A percentile compares a stretch with the other conserved stretches of the same genome.
Evolutionary conservation across 441 rosid species (phyloP).

Genomic region (Gossypium davidsonii): DNA sequence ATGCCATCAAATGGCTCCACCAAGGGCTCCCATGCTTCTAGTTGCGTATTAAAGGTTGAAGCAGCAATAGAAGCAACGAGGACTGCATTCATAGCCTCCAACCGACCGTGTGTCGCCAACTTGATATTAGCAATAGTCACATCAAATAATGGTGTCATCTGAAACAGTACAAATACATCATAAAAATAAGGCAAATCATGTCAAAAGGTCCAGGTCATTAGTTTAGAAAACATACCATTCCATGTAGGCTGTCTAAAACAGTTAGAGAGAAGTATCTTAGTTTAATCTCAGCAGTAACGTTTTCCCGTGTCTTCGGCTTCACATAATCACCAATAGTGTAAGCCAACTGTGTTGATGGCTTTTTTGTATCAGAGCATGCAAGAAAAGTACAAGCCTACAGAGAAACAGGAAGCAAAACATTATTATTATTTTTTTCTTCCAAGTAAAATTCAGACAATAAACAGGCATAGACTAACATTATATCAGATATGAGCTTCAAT

Average conservation of each 20-base stretch:
- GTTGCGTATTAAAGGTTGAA: constrained; percentile 84
- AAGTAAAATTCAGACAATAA: constrained; percentile 10
- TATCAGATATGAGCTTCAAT: background rate
- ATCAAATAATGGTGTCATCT: constrained; percentile 96
- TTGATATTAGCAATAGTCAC: constrained; percentile 85
- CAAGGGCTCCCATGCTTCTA: constrained; percentile 99
- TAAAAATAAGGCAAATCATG: constrained; percentile 13
- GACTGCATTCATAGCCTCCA: constrained; percentile 97
- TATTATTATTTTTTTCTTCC: constrained; percentile 7
- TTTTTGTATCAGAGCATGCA: constrained; percentile 83
- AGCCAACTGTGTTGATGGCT: constrained; percentile 77
- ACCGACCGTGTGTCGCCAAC: constrained; percentile 91
- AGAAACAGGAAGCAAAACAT: constrained; percentile 24
- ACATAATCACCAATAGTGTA: constrained; percentile 79
- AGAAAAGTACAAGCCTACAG: constrained; percentile 95
- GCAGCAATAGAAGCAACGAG: constrained; percentile 93
- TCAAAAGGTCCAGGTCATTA: constrained; percentile 6
- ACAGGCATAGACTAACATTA: constrained; percentile 12
- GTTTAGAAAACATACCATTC: constrained; percentile 63
- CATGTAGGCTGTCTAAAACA: constrained; percentile 81
- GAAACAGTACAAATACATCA: constrained; percentile 31
- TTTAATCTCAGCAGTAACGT: constrained; percentile 79
- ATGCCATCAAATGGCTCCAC: constrained; percentile 99
- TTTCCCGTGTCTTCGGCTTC: constrained; percentile 85
- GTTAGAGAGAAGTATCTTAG: constrained; percentile 83